phyloP scores from a whole-genome alignment of 768 basidiomycete species.

The Pholiota microspora region DNA sequence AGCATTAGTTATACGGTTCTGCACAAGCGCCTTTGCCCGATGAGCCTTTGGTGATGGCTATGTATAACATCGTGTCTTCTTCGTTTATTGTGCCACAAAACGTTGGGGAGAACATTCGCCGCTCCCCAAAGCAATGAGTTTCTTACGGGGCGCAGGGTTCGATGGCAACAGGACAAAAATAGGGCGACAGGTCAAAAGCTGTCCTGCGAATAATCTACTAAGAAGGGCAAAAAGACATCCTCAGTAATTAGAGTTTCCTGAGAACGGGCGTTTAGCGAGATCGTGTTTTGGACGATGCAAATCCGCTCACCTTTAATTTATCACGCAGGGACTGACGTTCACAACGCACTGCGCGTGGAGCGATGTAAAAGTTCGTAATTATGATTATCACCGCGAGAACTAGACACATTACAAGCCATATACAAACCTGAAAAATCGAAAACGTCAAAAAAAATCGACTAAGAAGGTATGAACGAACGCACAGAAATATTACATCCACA shows the following conservation, averaged over 20 bases:
- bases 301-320: not conserved
- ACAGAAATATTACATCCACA: not conserved
- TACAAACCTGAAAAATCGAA: not conserved
- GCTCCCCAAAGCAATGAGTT: too few relatives aligned
- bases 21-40: not conserved
- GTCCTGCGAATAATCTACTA: not conserved
- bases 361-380: not conserved
- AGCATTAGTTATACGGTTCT: not conserved
- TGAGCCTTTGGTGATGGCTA: too few relatives aligned
- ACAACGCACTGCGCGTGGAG: not conserved
- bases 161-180: not conserved
- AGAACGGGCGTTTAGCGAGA: not conserved
- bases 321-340: not conserved
- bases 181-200: not conserved
- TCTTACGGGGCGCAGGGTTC: not conserved
- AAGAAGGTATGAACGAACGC: not conserved
- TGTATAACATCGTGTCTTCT: not conserved
- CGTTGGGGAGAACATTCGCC: not conserved
- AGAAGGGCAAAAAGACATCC: not conserved
- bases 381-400: constrained; percentile 3
- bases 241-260: constrained; percentile 1
- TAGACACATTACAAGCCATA: not conserved
- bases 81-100: too few relatives aligned
- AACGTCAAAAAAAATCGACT: not conserved
- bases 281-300: not conserved